Percentiles rank a stretch among this genome's conserved stretches.
Conservation (phyloP, 805 yeast species). For the Spathaspora boniae region DNA sequence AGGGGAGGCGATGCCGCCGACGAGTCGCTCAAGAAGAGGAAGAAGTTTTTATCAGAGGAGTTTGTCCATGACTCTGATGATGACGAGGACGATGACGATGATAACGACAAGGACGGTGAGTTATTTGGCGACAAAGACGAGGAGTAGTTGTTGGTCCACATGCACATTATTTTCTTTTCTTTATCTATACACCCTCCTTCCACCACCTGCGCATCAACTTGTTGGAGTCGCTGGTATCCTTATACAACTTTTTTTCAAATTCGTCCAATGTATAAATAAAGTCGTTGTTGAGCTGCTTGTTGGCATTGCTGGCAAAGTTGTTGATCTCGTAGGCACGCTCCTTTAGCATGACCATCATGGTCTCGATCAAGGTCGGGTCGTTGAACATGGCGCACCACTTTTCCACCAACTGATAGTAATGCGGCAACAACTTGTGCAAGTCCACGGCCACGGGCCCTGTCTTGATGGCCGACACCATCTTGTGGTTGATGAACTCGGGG, state of each 20-base stretch:
- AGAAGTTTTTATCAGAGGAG: constrained; percentile 27
- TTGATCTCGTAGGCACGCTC: constrained; percentile 68
- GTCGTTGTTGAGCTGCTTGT: constrained; percentile 44
- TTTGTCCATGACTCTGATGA: constrained; percentile 48
- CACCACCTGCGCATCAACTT: constrained; percentile 37
- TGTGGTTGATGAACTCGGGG: constrained; percentile 65
- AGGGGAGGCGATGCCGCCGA: constrained; percentile 9
- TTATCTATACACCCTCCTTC: too few relatives aligned
- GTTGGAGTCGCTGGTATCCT: constrained; percentile 47
- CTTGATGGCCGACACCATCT: constrained; percentile 78
- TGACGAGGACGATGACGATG: constrained; percentile 27
- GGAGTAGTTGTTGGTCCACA: constrained; percentile 10
- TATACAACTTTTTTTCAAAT: constrained; percentile 63
- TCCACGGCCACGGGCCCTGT: constrained; percentile 67
- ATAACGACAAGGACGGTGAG: constrained; percentile 18
- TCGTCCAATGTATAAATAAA: constrained; percentile 72
- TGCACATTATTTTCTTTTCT: too few relatives aligned
- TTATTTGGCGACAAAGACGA: constrained; percentile 22
- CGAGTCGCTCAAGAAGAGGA: constrained; percentile 17
- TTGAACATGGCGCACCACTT: constrained; percentile 75
- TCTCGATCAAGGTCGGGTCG: constrained; percentile 58
- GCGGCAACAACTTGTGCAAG: constrained; percentile 58
- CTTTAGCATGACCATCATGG: constrained; percentile 48
- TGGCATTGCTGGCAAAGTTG: constrained; percentile 59
- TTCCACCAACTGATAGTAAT: constrained; percentile 66